Evolutionary conservation across 78 protist genomes (phyloP).

Genomic region (Tieghemostelium lacteum): DNA sequence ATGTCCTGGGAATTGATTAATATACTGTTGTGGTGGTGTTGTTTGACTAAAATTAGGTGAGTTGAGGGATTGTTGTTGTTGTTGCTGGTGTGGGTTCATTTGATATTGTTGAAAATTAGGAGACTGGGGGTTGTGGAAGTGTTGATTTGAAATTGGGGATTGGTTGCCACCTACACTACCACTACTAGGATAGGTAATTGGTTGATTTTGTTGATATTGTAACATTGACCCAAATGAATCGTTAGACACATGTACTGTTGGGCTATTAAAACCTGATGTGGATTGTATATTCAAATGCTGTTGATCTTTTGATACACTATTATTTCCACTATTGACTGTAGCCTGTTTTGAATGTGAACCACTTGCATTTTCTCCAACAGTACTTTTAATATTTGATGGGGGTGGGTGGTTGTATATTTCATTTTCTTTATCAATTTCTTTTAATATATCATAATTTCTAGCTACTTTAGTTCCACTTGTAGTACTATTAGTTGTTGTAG

Average conservation of each 20-base stretch:
- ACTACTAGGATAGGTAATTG: not conserved
- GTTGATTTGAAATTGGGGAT: not conserved
- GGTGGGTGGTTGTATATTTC: not conserved
- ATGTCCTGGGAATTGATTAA: not conserved
- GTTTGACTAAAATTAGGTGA: too few species aligned
- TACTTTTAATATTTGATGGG: not conserved
- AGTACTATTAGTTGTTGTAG: not conserved
- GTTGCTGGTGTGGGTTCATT: constrained; percentile 4
- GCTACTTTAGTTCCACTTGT: constrained; percentile 5
- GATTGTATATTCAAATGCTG: too few species aligned
- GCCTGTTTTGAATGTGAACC: not conserved
- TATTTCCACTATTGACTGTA: not conserved
- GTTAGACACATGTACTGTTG: not conserved
- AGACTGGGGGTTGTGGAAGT: not conserved
- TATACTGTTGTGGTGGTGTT: constrained; percentile 4
- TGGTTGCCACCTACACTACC: too few species aligned
- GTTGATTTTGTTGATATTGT: constrained; percentile 15
- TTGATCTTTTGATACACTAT: not conserved
- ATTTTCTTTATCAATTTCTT: constrained; percentile 34
- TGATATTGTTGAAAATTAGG: not conserved
- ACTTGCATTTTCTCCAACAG: not conserved
- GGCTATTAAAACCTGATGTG: too few species aligned
- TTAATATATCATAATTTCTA: constrained; percentile 59
- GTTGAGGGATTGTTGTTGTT: constrained; percentile 3
- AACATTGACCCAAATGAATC: not conserved